A percentile compares a stretch with the other conserved stretches of the same genome.
These are phyloP conservation scores for Smittium mucronatum DNA, from an alignment of 371 early-diverging fungal species.

Conservation along the genomic window DNA sequence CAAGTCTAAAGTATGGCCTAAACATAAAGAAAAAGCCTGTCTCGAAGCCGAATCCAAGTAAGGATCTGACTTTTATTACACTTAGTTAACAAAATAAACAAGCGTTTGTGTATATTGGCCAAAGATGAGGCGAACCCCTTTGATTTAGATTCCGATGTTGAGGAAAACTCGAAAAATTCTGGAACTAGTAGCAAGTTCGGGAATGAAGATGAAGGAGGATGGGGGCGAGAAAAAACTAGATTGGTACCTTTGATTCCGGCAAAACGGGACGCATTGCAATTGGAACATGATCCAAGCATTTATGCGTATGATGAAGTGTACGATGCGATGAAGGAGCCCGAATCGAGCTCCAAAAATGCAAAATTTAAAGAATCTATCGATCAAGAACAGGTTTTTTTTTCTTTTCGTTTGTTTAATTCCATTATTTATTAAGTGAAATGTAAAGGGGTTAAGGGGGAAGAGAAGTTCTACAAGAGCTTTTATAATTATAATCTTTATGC, in stretches of 20 bases:
- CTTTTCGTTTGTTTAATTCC: no score
- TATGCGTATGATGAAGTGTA: conserved; percentile 87
- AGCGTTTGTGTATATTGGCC: no score
- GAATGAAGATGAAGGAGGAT: no score
- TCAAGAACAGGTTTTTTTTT: conserved; percentile 13
- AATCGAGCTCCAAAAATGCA: conserved; percentile 30
- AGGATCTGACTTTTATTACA: no score
- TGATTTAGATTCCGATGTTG: not conserved
- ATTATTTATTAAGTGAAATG: no score
- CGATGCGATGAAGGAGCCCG: conserved; percentile 61
- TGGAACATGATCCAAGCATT: conserved; percentile 71
- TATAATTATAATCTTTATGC: not conserved
- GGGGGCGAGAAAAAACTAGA: no score
- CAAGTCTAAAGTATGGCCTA: conserved; percentile 22
- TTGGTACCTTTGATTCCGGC: no score
- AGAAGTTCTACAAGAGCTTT: no score
- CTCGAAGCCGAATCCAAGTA: not conserved
- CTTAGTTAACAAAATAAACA: no score
- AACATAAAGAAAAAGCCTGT: conserved; percentile 22
- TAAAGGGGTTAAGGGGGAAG: no score
- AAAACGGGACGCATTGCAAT: no score
- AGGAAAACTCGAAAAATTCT: not conserved
- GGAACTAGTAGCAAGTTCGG: not conserved
- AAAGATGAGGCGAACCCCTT: not conserved
- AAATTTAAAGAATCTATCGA: conserved; percentile 28